phyloP scores from a whole-genome alignment of 1,139 yeast genomes.

The Williopsis jadinii region DNA sequence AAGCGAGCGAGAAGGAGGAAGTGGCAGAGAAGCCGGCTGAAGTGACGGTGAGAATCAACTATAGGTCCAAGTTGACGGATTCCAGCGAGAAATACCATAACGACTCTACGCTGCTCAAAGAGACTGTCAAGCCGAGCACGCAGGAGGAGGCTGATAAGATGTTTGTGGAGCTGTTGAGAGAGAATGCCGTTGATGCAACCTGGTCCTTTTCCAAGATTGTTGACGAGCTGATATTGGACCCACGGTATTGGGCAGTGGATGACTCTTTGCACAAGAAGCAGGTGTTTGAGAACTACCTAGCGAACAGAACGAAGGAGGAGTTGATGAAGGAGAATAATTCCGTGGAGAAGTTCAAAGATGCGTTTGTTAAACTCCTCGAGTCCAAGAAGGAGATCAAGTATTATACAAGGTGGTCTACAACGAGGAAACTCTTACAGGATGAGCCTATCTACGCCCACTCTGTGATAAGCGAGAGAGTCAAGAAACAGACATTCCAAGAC shows the following conservation, averaged over 20 bases:
- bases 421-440: constrained; percentile 43
- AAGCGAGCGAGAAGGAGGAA: constrained; percentile 4
- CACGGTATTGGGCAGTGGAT: constrained; percentile 62
- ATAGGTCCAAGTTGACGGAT: constrained; percentile 2
- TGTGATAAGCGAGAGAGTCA: constrained; percentile 51
- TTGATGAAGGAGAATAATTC: constrained; percentile 45
- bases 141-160: constrained; percentile 5
- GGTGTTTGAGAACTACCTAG: constrained; percentile 58
- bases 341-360: constrained; percentile 46
- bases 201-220: constrained; percentile 74
- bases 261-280: constrained; percentile 51
- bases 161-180: constrained; percentile 38
- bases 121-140: constrained; percentile 5
- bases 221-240: constrained; percentile 45
- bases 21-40: constrained; percentile 4
- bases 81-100: constrained; percentile 12
- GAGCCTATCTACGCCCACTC: constrained; percentile 66
- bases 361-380: constrained; percentile 44
- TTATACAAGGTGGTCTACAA: constrained; percentile 62
- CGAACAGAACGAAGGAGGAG: constrained; percentile 48
- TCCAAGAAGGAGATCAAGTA: constrained; percentile 35
- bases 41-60: not conserved
- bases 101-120: constrained; percentile 6
- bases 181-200: constrained; percentile 54
- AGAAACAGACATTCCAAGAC: constrained; percentile 44